phyloP scores from a whole-genome alignment of 2,329 filamentous ascomycete genomes.

The Ophiocordyceps camponoti-saundersi region DNA sequence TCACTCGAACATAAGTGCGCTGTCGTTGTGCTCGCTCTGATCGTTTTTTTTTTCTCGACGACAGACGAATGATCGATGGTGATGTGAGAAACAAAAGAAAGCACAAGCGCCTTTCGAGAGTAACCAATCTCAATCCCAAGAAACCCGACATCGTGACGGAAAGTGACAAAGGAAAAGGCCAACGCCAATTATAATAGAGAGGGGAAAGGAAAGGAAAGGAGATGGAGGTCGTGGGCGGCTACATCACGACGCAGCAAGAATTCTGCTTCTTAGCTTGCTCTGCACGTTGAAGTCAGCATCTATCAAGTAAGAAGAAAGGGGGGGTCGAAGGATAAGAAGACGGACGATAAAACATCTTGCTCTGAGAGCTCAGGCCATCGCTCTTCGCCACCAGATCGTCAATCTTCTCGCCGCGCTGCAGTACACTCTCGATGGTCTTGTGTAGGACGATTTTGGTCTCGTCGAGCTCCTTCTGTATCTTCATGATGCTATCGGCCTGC shows the following conservation, averaged over 20 bases:
- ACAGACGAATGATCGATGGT: not conserved
- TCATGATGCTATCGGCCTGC: constrained; percentile 81
- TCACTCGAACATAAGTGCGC: not conserved
- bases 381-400: constrained; percentile 89
- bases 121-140: constrained; percentile 14
- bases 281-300: constrained; percentile 7
- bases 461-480: constrained; percentile 91
- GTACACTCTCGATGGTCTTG: constrained; percentile 79
- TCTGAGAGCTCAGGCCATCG: constrained; percentile 74
- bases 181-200: constrained; percentile 9
- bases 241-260: constrained; percentile 59
- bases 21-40: not conserved
- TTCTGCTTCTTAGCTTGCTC: constrained; percentile 66
- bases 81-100: not conserved
- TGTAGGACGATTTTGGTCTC: constrained; percentile 95
- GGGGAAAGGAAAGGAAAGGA: constrained; percentile 8
- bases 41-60: not conserved
- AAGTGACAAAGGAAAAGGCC: constrained; percentile 7
- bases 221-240: constrained; percentile 10
- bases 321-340: constrained; percentile 3
- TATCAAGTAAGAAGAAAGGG: constrained; percentile 1
- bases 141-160: constrained; percentile 5
- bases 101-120: constrained; percentile 1
- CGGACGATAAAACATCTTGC: constrained; percentile 93
- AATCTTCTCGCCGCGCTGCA: constrained; percentile 92